A percentile compares a stretch with the other conserved stretches of the same genome.
Conservation (phyloP, 2,329 filamentous ascomycete genomes). For the Talaromyces sp. region DNA sequence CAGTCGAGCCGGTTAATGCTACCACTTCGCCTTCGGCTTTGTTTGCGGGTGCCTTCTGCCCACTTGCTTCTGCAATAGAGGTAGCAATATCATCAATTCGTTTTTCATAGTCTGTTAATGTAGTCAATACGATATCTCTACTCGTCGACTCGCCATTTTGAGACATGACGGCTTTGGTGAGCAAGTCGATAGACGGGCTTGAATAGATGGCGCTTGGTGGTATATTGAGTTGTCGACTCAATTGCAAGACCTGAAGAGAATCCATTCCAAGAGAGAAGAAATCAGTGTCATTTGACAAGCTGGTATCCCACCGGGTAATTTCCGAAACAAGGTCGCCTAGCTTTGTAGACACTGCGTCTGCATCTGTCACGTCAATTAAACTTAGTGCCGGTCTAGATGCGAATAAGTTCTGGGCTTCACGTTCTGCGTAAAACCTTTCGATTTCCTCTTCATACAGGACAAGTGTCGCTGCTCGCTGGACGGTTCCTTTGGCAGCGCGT, state of each 20-base stretch:
- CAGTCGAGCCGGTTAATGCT: constrained; percentile 9
- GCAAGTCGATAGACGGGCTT: not conserved
- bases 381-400: not conserved
- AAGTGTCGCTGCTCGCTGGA: constrained; percentile 10
- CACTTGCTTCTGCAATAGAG: not conserved
- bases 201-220: not conserved
- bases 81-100: not conserved
- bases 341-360: not conserved
- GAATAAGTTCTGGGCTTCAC: not conserved
- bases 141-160: not conserved
- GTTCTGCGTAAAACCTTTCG: not conserved
- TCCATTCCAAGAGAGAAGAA: constrained; percentile 13
- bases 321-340: not conserved
- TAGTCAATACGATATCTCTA: not conserved
- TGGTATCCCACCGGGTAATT: constrained; percentile 4
- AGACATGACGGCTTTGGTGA: constrained; percentile 1
- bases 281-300: constrained; percentile 5
- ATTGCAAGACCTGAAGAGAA: constrained; percentile 10
- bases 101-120: not conserved
- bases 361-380: not conserved
- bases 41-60: not conserved
- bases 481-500: constrained; percentile 12
- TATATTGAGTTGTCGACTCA: constrained; percentile 6
- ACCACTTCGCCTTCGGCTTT: not conserved
- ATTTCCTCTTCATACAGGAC: constrained; percentile 12